phyloP scores from a whole-genome alignment of 2,329 filamentous ascomycete species.

The Parastagonospora avenae region DNA sequence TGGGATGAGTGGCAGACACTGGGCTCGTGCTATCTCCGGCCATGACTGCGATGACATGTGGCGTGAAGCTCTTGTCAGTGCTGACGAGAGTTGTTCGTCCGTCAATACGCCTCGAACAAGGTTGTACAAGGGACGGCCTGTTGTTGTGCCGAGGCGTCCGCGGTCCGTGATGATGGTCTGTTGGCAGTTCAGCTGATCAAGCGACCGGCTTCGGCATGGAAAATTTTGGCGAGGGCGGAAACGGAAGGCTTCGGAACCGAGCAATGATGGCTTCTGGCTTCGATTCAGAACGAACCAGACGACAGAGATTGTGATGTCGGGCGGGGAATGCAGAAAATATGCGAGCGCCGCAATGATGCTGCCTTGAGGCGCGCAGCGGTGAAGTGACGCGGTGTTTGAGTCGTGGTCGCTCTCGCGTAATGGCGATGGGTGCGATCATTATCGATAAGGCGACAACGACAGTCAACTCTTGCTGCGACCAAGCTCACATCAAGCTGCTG shows the following conservation, averaged over 20 bases:
- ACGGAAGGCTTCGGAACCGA: constrained; percentile 14
- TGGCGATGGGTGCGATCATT: neutral
- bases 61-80: neutral
- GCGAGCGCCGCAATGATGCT: neutral
- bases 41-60: no score
- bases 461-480: neutral
- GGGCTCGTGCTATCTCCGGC: neutral
- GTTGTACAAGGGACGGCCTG: neutral
- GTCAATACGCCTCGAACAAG: constrained; percentile 1
- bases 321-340: constrained; percentile 14
- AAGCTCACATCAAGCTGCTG: neutral
- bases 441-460: neutral
- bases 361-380: neutral
- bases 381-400: no score
- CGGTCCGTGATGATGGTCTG: neutral
- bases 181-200: constrained; percentile 1
- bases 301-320: constrained; percentile 13
- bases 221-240: constrained; percentile 14
- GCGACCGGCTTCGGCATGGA: constrained; percentile 17
- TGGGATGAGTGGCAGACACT: constrained; percentile 3
- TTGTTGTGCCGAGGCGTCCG: neutral
- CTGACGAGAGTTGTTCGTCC: constrained; percentile 19
- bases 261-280: constrained; percentile 1
- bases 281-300: constrained; percentile 8
- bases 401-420: no score